These are phyloP conservation scores for Darksidea phi DNA, from an alignment of 495 filamentous ascomycete species.

Conservation along the genomic window DNA sequence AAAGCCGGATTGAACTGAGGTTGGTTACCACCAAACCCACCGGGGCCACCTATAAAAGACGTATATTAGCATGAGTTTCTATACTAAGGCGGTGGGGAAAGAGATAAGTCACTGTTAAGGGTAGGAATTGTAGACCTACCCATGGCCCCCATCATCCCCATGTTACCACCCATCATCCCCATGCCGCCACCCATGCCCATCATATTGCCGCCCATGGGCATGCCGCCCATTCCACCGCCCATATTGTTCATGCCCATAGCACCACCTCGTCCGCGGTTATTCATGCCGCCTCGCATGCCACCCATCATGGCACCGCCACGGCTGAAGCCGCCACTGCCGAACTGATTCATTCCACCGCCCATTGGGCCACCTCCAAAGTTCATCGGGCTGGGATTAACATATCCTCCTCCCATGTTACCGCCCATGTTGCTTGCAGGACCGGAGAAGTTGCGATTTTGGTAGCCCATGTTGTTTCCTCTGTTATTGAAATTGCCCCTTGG, in stretches of 20 bases:
- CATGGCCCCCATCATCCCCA: constrained; percentile 54
- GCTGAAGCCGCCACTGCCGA: constrained; percentile 45
- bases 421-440: constrained; percentile 38
- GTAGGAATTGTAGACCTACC: constrained; percentile 36
- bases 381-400: constrained; percentile 16
- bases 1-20: constrained; percentile 78
- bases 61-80: not conserved
- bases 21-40: constrained; percentile 65
- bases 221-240: constrained; percentile 52
- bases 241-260: constrained; percentile 36
- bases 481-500: constrained; percentile 41
- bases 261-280: constrained; percentile 34
- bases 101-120: constrained; percentile 1
- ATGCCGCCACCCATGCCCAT: constrained; percentile 38
- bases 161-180: constrained; percentile 33
- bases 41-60: constrained; percentile 31
- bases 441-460: constrained; percentile 53
- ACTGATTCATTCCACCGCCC: constrained; percentile 61
- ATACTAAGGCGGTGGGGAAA: not conserved
- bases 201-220: constrained; percentile 43
- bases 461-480: constrained; percentile 32
- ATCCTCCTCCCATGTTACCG: constrained; percentile 17
- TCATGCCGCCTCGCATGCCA: constrained; percentile 41
- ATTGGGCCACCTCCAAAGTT: constrained; percentile 53
- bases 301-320: constrained; percentile 63